These are phyloP conservation scores for Colletotrichum spaethianum DNA, from an alignment of 2,329 filamentous ascomycete species.

Conservation along the genomic window DNA sequence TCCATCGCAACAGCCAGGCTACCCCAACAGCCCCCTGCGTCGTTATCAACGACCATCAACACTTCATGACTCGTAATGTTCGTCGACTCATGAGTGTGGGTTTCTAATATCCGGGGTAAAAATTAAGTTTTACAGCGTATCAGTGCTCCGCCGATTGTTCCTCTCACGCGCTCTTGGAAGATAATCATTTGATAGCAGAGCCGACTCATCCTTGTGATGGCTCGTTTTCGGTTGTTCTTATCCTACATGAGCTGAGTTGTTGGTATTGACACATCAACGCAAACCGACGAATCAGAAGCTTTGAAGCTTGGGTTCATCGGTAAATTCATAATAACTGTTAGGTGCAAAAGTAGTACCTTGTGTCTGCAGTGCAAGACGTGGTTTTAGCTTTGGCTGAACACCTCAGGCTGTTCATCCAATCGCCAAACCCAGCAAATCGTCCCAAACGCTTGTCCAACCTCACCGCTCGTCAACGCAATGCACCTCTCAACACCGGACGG, in stretches of 20 bases:
- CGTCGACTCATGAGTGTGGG: conserved; percentile 34
- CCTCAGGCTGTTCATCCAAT: conserved; percentile 32
- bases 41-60: conserved; percentile 14
- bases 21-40: background rate
- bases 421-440: conserved; percentile 12
- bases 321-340: conserved; percentile 24
- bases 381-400: background rate
- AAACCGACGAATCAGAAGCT: conserved; percentile 22
- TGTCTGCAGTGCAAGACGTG: background rate
- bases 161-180: conserved; percentile 5
- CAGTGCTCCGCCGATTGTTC: conserved; percentile 2
- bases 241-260: background rate
- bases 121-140: conserved; percentile 4
- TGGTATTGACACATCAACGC: conserved; percentile 14
- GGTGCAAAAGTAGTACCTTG: conserved; percentile 3
- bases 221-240: conserved; percentile 14
- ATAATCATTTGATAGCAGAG: conserved; percentile 6
- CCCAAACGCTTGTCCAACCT: conserved; percentile 1
- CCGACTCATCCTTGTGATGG: conserved; percentile 7
- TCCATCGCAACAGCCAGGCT: conserved; percentile 2
- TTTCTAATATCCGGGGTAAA: conserved; percentile 19
- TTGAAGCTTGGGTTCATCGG: conserved; percentile 1
- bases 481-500: conserved; percentile 24
- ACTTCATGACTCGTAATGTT: conserved; percentile 26
- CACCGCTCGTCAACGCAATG: conserved; percentile 8